Evolutionary conservation across 192 early-diverging fungal species (phyloP), one percentile per base, ranked within the genome.

Genomic region (Backusella tarrabulga): DNA sequence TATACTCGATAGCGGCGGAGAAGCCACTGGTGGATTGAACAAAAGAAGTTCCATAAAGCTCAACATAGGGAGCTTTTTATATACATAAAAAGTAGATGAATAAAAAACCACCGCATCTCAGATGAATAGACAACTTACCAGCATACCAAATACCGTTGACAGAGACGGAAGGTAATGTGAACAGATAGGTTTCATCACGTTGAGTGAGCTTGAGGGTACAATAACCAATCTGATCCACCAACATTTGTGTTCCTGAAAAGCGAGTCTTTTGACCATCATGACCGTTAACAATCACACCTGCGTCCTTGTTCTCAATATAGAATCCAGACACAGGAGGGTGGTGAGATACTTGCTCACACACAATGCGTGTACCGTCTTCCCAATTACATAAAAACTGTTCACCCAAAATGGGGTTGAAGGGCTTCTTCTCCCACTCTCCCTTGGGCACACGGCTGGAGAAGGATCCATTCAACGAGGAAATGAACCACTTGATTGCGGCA

Each of bases 401-500:
- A 73, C 92, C 92, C 23, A 91, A 81, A 50, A 91, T 87, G n/a
- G 85, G 90, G 75, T 90, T 90, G 77, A 92, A 94, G 15, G 94
- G 94, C 75, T 90, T 92, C 78, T 94, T 94, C 74, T 95, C 94
- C 79, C 85, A 88, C 52, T 84, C 83, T 52, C 79, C 79, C 66
- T 89, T 89, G 6, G 92, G 91, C 32, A 90, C 86, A 73, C 93
- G 89, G 71, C 87, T 89, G 63, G 91, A 86, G 83, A 91, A 94
- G 34, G 90, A 92, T 63, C 94, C 94, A 72, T 93, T 92, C 34
- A 95, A 86, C 34, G 93, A 91, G 40, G 92, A 93, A 38, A 95
- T 86, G 75, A 92, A 95, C 94, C 94, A 95, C 71, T 87, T 86
- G 29, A 92, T 84, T n/a, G 90, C 89, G 52, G 87, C 89, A 82